These are phyloP conservation scores for Penicillium paradoxum DNA, from an alignment of 495 filamentous ascomycete genomes.

Conservation along the genomic window DNA sequence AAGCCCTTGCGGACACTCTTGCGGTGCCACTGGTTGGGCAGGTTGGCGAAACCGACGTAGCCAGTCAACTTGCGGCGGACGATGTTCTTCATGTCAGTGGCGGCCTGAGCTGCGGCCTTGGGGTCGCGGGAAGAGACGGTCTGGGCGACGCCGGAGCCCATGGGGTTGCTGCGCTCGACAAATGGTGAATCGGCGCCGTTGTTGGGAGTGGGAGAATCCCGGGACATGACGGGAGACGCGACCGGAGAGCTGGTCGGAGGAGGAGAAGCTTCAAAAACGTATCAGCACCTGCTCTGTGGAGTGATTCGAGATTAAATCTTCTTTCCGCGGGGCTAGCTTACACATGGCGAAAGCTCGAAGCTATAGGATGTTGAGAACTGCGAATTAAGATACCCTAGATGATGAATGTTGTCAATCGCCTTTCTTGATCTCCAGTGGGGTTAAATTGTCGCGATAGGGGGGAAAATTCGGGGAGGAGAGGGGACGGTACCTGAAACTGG, in stretches of 20 bases:
- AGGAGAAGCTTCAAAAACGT: constrained; percentile 34
- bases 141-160: constrained; percentile 56
- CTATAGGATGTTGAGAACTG: not conserved
- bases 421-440: constrained; percentile 10
- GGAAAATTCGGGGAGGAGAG: constrained; percentile 9
- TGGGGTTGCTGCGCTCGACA: constrained; percentile 58
- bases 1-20: constrained; percentile 99
- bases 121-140: constrained; percentile 78
- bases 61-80: constrained; percentile 97
- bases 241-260: constrained; percentile 37
- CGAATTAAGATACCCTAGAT: constrained; percentile 31
- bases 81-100: constrained; percentile 90
- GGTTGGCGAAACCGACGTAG: constrained; percentile 97
- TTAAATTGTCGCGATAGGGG: constrained; percentile 7
- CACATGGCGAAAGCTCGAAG: constrained; percentile 36
- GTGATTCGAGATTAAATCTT: constrained; percentile 9
- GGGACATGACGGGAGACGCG: constrained; percentile 31
- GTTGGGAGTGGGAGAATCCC: constrained; percentile 34
- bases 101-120: constrained; percentile 69
- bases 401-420: not conserved
- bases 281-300: constrained; percentile 26
- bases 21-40: constrained; percentile 99
- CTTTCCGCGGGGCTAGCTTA: constrained; percentile 29
- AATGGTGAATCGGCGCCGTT: constrained; percentile 56
- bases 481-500: constrained; percentile 16